Evolutionary conservation across 1,284 basidiomycete genomes (phyloP).

Genomic region (Puccinia hordei): DNA sequence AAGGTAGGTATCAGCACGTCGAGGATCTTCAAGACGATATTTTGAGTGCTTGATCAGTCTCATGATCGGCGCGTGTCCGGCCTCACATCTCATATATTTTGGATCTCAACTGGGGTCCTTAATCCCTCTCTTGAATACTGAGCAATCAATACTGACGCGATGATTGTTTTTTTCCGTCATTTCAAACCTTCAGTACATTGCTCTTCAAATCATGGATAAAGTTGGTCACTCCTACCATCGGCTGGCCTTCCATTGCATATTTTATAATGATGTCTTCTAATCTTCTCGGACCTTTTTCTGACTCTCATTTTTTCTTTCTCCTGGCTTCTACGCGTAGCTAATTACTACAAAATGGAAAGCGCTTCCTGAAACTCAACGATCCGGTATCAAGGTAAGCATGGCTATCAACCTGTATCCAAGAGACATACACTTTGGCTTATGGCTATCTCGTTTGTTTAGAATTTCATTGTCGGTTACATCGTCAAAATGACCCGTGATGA

Average conservation of each 20-base stretch:
- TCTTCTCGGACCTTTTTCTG: background rate
- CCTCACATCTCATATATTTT: background rate
- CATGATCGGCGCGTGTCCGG: background rate
- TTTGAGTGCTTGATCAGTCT: background rate
- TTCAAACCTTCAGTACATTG: conserved; percentile 64
- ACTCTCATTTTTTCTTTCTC: background rate
- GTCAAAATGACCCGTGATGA: conserved; percentile 92
- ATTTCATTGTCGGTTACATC: conserved; percentile 92
- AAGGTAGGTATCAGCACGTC: conserved; percentile 67
- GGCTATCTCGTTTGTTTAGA: conserved; percentile 61
- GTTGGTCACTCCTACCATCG: conserved; percentile 1
- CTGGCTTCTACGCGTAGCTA: conserved; percentile 63
- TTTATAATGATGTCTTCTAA: background rate
- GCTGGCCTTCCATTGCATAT: background rate
- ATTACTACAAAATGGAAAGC: conserved; percentile 95
- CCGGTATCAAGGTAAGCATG: conserved; percentile 58
- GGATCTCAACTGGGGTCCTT: background rate
- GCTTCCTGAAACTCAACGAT: conserved; percentile 86
- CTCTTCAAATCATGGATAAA: conserved; percentile 86
- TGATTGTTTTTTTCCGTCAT: background rate
- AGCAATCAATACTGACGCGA: conserved; percentile 18
- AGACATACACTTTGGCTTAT: background rate
- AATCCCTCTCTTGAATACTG: background rate
- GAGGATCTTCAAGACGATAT: background rate
- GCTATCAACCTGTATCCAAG: background rate